Evolutionary conservation across 78 protist genomes (phyloP), one percentile per base, ranked within the genome.

Genomic region (Cavenderia fasciculata): DNA sequence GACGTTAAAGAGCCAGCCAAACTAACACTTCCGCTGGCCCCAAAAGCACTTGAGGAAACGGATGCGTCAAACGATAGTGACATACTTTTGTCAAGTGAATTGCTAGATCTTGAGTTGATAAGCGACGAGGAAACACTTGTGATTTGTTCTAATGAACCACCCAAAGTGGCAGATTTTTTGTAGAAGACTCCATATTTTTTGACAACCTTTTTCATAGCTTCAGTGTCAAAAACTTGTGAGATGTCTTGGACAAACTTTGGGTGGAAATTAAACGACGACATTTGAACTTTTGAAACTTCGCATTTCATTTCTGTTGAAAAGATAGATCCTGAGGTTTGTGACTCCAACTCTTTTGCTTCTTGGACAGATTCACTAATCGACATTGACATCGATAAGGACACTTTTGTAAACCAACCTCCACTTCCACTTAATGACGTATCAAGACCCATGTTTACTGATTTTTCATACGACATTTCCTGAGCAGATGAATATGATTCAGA

Each of bases 231-330:
- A 33, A 72, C 66, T 38, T 8, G 29, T 33, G 79, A 23, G 6
- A 72, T 52, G 6, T 72, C 79, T 56, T 72, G 46, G 4, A 72
- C 38, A 27, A 72, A 72, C 27, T 49, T 29, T 29, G 46, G 79
- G 23, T 34, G 52, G 65, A 72, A 72, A 18, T 72, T 72, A 5
- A 11, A 23, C 7, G n/a, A 5, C 3, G 8, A 21, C 33, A 52
- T 25, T 21, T 72, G 79, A 23, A 52, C 27, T 34, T 51, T 72
- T n/a, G 6, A 34, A n/a, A 52, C 16, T 36, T 7, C 7, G 34
- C 79, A 72, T n/a, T 33, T 25, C 19, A 72, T 23, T 54, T 51
- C 47, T 6, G 61, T 72, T 49, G 25, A 18, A 7, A 29, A 8
- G 7, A 72, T 49, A 8, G 61, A 29, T 40, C 79, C 79, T 54